A percentile compares a stretch with the other conserved stretches of the same genome.
Evolutionary conservation across 140 eudicot genomes (phyloP).

Genomic region (Senecio squalidus): DNA sequence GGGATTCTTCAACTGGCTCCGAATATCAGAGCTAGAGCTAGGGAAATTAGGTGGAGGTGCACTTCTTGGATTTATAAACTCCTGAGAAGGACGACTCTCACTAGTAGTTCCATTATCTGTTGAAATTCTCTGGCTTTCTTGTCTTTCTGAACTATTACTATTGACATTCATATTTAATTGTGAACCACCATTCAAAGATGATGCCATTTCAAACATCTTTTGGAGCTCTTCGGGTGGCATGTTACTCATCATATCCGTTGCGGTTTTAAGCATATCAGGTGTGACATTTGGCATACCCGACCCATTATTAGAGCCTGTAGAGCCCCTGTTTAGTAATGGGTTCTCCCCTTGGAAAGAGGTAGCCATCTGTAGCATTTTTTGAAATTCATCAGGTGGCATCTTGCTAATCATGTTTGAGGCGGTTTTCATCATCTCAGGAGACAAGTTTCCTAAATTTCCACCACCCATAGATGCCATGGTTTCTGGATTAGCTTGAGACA

Average conservation of each 20-base stretch:
- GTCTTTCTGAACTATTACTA: constrained; percentile 15
- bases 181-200: constrained; percentile 25
- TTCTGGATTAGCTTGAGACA: constrained; percentile 62
- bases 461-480: constrained; percentile 44
- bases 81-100: constrained; percentile 39
- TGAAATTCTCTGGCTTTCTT: constrained; percentile 18
- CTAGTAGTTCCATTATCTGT: constrained; percentile 22
- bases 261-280: constrained; percentile 70
- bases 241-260: constrained; percentile 67
- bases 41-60: constrained; percentile 9
- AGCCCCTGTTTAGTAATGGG: constrained; percentile 18
- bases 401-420: constrained; percentile 53
- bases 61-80: constrained; percentile 22
- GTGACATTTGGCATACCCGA: constrained; percentile 42
- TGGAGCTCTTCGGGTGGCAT: constrained; percentile 60
- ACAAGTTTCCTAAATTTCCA: constrained; percentile 44
- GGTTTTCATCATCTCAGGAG: constrained; percentile 62
- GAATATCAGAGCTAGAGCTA: constrained; percentile 47
- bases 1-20: constrained; percentile 74
- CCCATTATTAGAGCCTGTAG: constrained; percentile 34
- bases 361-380: constrained; percentile 60
- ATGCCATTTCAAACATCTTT: constrained; percentile 60
- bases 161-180: constrained; percentile 29
- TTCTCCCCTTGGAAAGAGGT: constrained; percentile 52
- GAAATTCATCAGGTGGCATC: constrained; percentile 74